phyloP scores from a whole-genome alignment of 306 rosid genomes.

The Aeschynomene evenia region DNA sequence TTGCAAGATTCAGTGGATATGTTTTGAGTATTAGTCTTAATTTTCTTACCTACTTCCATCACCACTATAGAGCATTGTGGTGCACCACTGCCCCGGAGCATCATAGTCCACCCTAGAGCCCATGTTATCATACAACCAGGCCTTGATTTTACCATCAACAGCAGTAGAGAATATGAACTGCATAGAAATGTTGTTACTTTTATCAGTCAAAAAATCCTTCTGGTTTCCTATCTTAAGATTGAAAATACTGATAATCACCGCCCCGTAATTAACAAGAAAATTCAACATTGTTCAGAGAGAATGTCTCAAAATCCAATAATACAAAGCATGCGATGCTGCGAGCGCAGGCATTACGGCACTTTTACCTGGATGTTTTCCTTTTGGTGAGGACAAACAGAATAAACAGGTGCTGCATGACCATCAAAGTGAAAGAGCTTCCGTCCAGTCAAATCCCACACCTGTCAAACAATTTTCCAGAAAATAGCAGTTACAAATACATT shows the following conservation, averaged over 20 bases:
- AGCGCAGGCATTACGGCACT: background rate
- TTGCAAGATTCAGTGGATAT: background rate
- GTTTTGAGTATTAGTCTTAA: background rate
- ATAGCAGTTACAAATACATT: constrained; percentile 2
- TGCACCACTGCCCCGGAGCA: constrained; percentile 79
- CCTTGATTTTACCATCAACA: constrained; percentile 74
- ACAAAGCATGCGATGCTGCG: background rate
- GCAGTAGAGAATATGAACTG: constrained; percentile 79
- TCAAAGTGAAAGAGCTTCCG: constrained; percentile 53
- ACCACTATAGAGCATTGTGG: constrained; percentile 61
- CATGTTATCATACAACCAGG: constrained; percentile 66
- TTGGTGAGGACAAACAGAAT: constrained; percentile 72
- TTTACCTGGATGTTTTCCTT: constrained; percentile 66
- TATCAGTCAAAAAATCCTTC: background rate
- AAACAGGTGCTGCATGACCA: constrained; percentile 79
- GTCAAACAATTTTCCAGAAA: constrained; percentile 6
- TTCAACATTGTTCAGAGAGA: background rate
- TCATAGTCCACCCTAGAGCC: constrained; percentile 67
- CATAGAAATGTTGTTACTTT: constrained; percentile 13
- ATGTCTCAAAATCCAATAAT: constrained; percentile 16
- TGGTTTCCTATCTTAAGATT: background rate
- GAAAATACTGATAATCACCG: background rate
- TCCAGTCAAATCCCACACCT: constrained; percentile 86
- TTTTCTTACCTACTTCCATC: constrained; percentile 73
- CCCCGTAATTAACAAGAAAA: background rate